Percentiles rank a stretch among this genome's conserved stretches.
Evolutionary conservation across 2,329 filamentous ascomycete species (phyloP).

Genomic region (Sordariomycetes sp.): DNA sequence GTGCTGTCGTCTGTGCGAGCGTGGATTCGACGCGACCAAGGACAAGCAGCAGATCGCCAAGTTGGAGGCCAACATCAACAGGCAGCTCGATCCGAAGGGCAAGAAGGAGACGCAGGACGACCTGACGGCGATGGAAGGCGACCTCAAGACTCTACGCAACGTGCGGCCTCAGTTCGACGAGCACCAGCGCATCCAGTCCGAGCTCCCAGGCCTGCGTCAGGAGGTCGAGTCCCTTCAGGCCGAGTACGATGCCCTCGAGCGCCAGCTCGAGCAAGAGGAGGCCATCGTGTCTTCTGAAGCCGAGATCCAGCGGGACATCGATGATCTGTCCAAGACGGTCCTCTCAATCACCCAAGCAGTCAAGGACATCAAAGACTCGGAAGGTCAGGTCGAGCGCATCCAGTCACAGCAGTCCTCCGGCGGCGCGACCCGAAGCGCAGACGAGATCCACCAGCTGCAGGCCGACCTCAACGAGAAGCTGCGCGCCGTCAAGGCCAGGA

Average conservation of each 20-base stretch:
- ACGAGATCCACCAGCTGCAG: slow-evolving; percentile 76
- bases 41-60: slow-evolving; percentile 47
- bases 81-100: slow-evolving; percentile 51
- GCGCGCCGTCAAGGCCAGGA: slow-evolving; percentile 50
- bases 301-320: slow-evolving; percentile 60
- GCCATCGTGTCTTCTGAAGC: slow-evolving; percentile 54
- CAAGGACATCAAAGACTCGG: slow-evolving; percentile 62
- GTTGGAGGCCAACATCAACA: slow-evolving; percentile 58
- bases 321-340: slow-evolving; percentile 68
- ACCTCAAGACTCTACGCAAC: slow-evolving; percentile 50
- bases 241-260: slow-evolving; percentile 51
- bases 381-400: slow-evolving; percentile 66
- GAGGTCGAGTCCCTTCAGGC: slow-evolving; percentile 54
- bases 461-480: slow-evolving; percentile 58
- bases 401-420: slow-evolving; percentile 66
- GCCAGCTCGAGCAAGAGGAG: slow-evolving; percentile 59
- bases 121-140: slow-evolving; percentile 38
- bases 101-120: slow-evolving; percentile 54
- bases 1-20: slow-evolving; percentile 67
- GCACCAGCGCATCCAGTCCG: slow-evolving; percentile 59
- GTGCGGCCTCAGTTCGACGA: slow-evolving; percentile 64
- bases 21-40: slow-evolving; percentile 52
- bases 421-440: slow-evolving; percentile 57
- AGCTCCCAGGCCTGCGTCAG: slow-evolving; percentile 60
- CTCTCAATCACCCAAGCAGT: slow-evolving; percentile 64